phyloP scores from a whole-genome alignment of 371 early-diverging fungal species.

The Mucor velutinosus region DNA sequence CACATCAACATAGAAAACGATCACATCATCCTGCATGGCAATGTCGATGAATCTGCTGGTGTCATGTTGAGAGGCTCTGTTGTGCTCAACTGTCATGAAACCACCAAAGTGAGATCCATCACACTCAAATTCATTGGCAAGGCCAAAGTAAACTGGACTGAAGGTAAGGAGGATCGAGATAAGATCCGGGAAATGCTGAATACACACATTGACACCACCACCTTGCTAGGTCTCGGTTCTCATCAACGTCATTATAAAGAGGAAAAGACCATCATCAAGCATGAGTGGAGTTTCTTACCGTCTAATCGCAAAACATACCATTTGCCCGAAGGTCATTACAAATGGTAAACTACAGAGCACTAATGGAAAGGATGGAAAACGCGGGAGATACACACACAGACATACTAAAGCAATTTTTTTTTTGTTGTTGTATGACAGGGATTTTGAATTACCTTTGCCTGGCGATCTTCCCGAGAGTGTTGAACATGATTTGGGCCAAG shows the following conservation, averaged over 20 bases:
- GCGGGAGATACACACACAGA: background rate
- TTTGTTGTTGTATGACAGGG: conserved; percentile 28
- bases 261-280: conserved; percentile 42
- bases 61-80: conserved; percentile 50
- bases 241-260: conserved; percentile 50
- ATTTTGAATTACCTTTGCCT: conserved; percentile 55
- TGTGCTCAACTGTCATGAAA: conserved; percentile 41
- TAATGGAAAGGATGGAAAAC: background rate
- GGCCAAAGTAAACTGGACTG: conserved; percentile 46
- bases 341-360: conserved; percentile 38
- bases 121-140: conserved; percentile 47
- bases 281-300: conserved; percentile 50
- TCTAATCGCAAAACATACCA: conserved; percentile 40
- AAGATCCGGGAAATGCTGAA: background rate
- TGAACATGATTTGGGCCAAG: conserved; percentile 40
- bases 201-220: background rate
- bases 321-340: conserved; percentile 40
- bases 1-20: conserved; percentile 44
- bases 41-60: conserved; percentile 48
- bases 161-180: conserved; percentile 30
- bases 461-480: conserved; percentile 53
- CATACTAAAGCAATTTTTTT: background rate
- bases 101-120: conserved; percentile 44
- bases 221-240: conserved; percentile 39
- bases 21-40: conserved; percentile 49